These are phyloP conservation scores for Ophiosphaerella herpotricha DNA, from an alignment of 2,329 filamentous ascomycete genomes.

Conservation along the genomic window DNA sequence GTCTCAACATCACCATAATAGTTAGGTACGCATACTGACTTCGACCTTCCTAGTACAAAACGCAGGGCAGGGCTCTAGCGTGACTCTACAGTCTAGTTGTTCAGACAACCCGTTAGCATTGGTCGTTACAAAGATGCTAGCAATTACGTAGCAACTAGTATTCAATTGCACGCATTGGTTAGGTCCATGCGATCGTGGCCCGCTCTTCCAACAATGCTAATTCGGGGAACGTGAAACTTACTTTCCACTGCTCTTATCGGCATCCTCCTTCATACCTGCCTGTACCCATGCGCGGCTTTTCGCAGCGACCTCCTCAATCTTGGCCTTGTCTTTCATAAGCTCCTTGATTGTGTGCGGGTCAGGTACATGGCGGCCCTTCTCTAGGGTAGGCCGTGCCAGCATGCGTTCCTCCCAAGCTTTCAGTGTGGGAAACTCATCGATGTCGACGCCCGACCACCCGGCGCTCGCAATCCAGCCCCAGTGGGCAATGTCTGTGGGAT, in stretches of 20 bases:
- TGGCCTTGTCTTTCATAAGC: constrained; percentile 60
- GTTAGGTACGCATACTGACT: too few species aligned
- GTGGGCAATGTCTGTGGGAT: constrained; percentile 67
- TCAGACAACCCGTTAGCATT: too few species aligned
- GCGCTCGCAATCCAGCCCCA: constrained; percentile 76
- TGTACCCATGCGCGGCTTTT: constrained; percentile 67
- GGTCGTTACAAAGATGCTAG: too few species aligned
- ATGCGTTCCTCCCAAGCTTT: constrained; percentile 78
- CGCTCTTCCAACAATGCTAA: too few species aligned
- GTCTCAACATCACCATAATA: too few species aligned
- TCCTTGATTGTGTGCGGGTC: constrained; percentile 65
- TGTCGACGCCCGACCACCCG: constrained; percentile 66
- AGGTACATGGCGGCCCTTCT: constrained; percentile 77
- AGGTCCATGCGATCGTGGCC: too few species aligned
- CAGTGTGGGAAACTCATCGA: constrained; percentile 75
- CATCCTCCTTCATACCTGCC: constrained; percentile 69
- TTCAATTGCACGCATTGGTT: too few species aligned
- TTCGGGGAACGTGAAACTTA: constrained; percentile 18
- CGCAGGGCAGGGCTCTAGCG: too few species aligned
- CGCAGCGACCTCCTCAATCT: constrained; percentile 61
- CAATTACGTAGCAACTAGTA: too few species aligned
- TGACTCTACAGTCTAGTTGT: too few species aligned
- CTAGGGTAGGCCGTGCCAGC: constrained; percentile 68
- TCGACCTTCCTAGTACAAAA: too few species aligned
- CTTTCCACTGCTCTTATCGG: constrained; percentile 32